These are phyloP conservation scores for Favolaschia claudopus DNA, from an alignment of 768 basidiomycete species.

Conservation along the genomic window DNA sequence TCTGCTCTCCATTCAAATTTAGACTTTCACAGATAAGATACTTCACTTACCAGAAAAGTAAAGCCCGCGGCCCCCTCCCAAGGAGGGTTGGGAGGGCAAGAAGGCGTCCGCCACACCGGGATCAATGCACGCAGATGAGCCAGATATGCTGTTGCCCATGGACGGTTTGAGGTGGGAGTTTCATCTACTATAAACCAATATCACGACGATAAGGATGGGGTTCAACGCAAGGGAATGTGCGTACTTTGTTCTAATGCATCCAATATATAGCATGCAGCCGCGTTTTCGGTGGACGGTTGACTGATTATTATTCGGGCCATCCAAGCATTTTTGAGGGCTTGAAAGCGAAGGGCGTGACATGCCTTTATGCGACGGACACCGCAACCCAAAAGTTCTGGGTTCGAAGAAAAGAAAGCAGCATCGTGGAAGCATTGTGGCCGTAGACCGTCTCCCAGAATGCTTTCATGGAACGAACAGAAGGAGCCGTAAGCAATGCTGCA, in stretches of 20 bases:
- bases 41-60: background rate
- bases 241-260: conserved; percentile 17
- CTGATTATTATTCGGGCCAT: conserved; percentile 6
- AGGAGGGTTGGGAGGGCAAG: background rate
- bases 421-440: conserved; percentile 8
- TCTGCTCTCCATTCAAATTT: background rate
- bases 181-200: background rate
- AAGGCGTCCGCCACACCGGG: background rate
- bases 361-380: background rate
- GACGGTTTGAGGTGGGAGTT: background rate
- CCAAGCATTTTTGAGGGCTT: conserved; percentile 15
- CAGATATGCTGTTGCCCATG: conserved; percentile 14
- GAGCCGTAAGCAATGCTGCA: too few relatives aligned
- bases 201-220: background rate
- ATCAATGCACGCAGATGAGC: conserved; percentile 6
- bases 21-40: too few relatives aligned
- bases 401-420: conserved; percentile 1
- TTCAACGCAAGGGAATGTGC: too few relatives aligned
- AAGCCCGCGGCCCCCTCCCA: too few relatives aligned
- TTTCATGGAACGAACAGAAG: conserved; percentile 16
- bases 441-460: conserved; percentile 6
- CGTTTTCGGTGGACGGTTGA: conserved; percentile 11
- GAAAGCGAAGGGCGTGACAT: background rate
- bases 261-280: conserved; percentile 11
- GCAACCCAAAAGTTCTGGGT: background rate